A percentile compares a stretch with the other conserved stretches of the same genome.
These are phyloP conservation scores for Coemansia sp. DNA, from an alignment of 192 early-diverging fungal species.

Conservation along the genomic window DNA sequence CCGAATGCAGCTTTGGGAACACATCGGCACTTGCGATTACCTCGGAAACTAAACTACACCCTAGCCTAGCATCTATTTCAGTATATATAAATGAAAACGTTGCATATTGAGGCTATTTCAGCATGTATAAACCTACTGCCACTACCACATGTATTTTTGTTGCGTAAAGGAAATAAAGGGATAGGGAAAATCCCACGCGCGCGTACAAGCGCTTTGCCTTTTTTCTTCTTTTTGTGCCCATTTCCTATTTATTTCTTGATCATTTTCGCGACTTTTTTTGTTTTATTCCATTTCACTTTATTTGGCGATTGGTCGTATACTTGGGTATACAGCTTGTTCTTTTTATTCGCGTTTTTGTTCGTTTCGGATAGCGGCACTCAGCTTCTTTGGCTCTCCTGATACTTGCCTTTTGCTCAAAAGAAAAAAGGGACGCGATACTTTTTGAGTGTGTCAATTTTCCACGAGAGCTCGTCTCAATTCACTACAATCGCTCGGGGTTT, in stretches of 20 bases:
- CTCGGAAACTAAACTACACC: constrained; percentile 3
- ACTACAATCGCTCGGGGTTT: neutral
- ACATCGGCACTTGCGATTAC: constrained; percentile 40
- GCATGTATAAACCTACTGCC: neutral
- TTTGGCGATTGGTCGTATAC: neutral
- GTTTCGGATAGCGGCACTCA: neutral
- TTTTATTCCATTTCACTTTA: neutral
- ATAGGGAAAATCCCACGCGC: neutral
- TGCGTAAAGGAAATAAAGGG: neutral
- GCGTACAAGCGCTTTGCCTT: neutral
- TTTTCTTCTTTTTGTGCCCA: neutral
- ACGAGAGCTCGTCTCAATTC: neutral
- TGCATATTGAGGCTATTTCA: neutral
- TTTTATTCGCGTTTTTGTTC: neutral
- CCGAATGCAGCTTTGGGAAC: constrained; percentile 39
- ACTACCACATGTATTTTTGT: neutral
- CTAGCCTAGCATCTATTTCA: neutral
- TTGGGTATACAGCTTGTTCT: constrained; percentile 4
- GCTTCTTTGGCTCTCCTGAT: too few relatives aligned
- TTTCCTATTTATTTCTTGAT: constrained; percentile 10
- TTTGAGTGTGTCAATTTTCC: neutral
- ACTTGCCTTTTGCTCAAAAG: too few relatives aligned
- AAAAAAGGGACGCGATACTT: neutral
- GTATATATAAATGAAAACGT: neutral
- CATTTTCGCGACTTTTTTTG: constrained; percentile 8